Evolutionary conservation across 148 eudicot genomes (phyloP).

Genomic region (Rhododendron henanense): DNA sequence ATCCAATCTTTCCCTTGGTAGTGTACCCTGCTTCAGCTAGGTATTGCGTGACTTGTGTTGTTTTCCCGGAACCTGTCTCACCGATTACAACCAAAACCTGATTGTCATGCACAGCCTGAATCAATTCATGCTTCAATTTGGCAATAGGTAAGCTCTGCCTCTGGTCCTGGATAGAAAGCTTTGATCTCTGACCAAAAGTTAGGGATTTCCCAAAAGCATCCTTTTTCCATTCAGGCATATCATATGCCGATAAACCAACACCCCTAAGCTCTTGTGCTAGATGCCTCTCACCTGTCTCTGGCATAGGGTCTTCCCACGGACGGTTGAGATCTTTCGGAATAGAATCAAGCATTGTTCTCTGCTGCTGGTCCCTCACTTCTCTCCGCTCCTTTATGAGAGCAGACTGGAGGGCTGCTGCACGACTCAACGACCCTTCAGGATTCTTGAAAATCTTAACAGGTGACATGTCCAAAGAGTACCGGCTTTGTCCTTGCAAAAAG

Average conservation of each 20-base stretch:
- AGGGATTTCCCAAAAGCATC: conserved; percentile 84
- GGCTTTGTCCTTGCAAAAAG: conserved; percentile 68
- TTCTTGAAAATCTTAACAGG: conserved; percentile 88
- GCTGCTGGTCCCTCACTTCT: conserved; percentile 86
- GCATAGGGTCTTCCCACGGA: conserved; percentile 99
- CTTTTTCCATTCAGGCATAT: conserved; percentile 98
- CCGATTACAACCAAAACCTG: conserved; percentile 66
- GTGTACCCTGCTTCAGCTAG: conserved; percentile 95
- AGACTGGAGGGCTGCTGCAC: conserved; percentile 85
- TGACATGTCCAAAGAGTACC: conserved; percentile 78
- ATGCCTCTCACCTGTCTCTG: conserved; percentile 90
- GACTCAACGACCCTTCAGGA: conserved; percentile 88
- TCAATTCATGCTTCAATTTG: conserved; percentile 74
- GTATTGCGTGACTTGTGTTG: conserved; percentile 94
- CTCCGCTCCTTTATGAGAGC: conserved; percentile 86
- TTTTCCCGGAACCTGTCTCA: conserved; percentile 95
- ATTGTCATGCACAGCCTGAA: conserved; percentile 47
- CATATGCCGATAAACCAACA: conserved; percentile 84
- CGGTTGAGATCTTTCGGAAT: conserved; percentile 94
- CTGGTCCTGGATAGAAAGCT: conserved; percentile 84
- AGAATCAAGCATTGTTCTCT: conserved; percentile 83
- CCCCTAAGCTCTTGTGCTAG: conserved; percentile 94
- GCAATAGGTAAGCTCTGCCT: conserved; percentile 86
- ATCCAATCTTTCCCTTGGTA: conserved; percentile 81
- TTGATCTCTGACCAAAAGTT: conserved; percentile 89